These are phyloP conservation scores for Aspergillus brunneoviolaceus DNA, from an alignment of 2,329 filamentous ascomycete species.

Conservation along the genomic window DNA sequence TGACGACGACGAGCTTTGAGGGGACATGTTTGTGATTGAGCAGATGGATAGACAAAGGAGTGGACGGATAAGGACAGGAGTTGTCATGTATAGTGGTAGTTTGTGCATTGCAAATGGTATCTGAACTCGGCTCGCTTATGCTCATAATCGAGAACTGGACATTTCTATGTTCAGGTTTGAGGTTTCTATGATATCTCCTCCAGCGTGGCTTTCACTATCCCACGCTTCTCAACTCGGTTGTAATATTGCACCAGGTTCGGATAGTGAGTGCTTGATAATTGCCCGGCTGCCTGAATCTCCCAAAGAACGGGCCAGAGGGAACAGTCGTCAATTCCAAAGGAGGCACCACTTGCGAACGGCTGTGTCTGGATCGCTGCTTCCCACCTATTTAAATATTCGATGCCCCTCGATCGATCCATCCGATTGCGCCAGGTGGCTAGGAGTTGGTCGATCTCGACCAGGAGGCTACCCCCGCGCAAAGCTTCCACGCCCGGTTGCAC, in stretches of 20 bases:
- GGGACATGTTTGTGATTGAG: conserved; percentile 27
- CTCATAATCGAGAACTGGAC: background rate
- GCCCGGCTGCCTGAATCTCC: conserved; percentile 32
- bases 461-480: conserved; percentile 28
- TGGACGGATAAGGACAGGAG: background rate
- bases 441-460: conserved; percentile 32
- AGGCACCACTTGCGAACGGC: conserved; percentile 37
- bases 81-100: background rate
- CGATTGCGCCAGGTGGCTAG: conserved; percentile 30
- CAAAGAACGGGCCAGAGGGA: conserved; percentile 45
- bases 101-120: background rate
- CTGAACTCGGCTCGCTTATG: background rate
- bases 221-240: conserved; percentile 38
- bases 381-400: conserved; percentile 26
- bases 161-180: background rate
- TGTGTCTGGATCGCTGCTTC: conserved; percentile 32
- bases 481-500: conserved; percentile 28
- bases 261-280: conserved; percentile 27
- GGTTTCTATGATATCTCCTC: conserved; percentile 19
- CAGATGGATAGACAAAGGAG: background rate
- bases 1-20: conserved; percentile 32
- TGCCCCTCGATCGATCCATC: background rate
- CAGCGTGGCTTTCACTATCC: conserved; percentile 35
- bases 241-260: conserved; percentile 40
- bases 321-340: conserved; percentile 45